Conservation (phyloP, 2,329 filamentous ascomycete species). For the Penicillium sp. region DNA sequence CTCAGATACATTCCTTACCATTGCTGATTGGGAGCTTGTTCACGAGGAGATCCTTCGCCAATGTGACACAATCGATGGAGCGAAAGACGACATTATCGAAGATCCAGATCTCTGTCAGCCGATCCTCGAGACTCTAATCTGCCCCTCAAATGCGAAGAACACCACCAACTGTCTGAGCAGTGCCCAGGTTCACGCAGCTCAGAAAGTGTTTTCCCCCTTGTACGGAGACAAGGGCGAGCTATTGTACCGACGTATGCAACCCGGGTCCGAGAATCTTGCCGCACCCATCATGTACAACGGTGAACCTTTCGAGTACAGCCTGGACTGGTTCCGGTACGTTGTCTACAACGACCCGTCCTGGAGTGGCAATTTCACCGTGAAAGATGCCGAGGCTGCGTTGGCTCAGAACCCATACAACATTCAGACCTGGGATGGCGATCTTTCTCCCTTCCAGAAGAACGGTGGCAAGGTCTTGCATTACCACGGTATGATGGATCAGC, state of each 20-base stretch:
- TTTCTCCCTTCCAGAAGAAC: slow-evolving; percentile 47
- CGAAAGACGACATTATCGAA: slow-evolving; percentile 39
- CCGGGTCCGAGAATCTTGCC: slow-evolving; percentile 30
- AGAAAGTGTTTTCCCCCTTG: slow-evolving; percentile 33
- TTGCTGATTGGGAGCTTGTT: slow-evolving; percentile 32
- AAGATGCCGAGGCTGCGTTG: slow-evolving; percentile 38
- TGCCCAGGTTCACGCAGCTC: slow-evolving; percentile 31
- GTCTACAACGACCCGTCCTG: slow-evolving; percentile 44
- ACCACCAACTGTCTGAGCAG: slow-evolving; percentile 30
- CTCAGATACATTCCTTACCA: slow-evolving; percentile 30
- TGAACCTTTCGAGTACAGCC: slow-evolving; percentile 37
- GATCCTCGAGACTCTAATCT: slow-evolving; percentile 33
- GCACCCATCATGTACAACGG: slow-evolving; percentile 38
- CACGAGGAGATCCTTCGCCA: slow-evolving; percentile 39
- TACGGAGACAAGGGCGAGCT: slow-evolving; percentile 33
- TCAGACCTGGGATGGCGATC: slow-evolving; percentile 50
- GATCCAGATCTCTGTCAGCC: slow-evolving; percentile 38
- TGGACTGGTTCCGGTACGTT: slow-evolving; percentile 48
- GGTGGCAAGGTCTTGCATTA: slow-evolving; percentile 45
- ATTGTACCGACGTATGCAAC: slow-evolving; percentile 38
- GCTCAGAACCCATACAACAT: slow-evolving; percentile 50
- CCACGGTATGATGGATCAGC: slow-evolving; percentile 47
- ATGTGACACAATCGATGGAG: slow-evolving; percentile 35
- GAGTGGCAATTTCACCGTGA: slow-evolving; percentile 39
- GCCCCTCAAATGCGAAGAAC: slow-evolving; percentile 18